Evolutionary conservation across 768 basidiomycete genomes (phyloP).

Genomic region (Rhizopogon sp.): DNA sequence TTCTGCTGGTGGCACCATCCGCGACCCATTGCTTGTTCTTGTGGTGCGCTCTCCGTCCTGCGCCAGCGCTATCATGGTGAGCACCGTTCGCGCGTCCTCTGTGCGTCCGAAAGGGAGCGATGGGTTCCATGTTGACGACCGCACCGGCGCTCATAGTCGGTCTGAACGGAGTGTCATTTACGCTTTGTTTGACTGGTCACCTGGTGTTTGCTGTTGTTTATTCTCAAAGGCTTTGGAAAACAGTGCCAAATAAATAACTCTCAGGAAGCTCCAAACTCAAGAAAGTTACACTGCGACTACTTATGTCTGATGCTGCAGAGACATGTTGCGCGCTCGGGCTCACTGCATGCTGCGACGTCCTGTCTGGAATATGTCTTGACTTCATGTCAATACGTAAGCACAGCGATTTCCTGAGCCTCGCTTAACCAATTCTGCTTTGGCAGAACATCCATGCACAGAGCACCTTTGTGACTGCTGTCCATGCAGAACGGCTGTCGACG

Average conservation of each 20-base stretch:
- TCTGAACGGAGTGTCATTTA: background rate
- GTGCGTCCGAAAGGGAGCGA: slow-evolving; percentile 12
- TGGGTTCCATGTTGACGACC: slow-evolving; percentile 22
- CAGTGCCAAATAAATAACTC: slow-evolving; percentile 3
- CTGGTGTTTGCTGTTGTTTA: slow-evolving; percentile 6
- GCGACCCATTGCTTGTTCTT: slow-evolving; percentile 64
- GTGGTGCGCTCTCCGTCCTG: slow-evolving; percentile 27
- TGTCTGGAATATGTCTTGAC: slow-evolving; percentile 19
- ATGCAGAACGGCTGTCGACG: slow-evolving; percentile 1
- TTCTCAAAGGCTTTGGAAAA: slow-evolving; percentile 5
- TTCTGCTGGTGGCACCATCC: slow-evolving; percentile 28
- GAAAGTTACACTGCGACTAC: background rate
- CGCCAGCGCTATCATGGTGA: slow-evolving; percentile 12
- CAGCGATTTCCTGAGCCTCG: background rate
- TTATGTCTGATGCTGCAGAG: slow-evolving; percentile 18
- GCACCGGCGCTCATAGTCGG: background rate
- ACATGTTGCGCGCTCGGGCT: slow-evolving; percentile 13
- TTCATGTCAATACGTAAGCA: slow-evolving; percentile 18
- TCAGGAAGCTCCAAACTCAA: background rate
- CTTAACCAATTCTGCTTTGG: background rate
- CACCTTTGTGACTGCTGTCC: slow-evolving; percentile 17
- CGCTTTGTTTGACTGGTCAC: background rate
- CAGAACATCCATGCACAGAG: slow-evolving; percentile 21
- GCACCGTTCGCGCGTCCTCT: slow-evolving; percentile 19
- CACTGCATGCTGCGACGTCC: slow-evolving; percentile 17